phyloP scores from a whole-genome alignment of 768 basidiomycete species.

The Boletus patriciae region DNA sequence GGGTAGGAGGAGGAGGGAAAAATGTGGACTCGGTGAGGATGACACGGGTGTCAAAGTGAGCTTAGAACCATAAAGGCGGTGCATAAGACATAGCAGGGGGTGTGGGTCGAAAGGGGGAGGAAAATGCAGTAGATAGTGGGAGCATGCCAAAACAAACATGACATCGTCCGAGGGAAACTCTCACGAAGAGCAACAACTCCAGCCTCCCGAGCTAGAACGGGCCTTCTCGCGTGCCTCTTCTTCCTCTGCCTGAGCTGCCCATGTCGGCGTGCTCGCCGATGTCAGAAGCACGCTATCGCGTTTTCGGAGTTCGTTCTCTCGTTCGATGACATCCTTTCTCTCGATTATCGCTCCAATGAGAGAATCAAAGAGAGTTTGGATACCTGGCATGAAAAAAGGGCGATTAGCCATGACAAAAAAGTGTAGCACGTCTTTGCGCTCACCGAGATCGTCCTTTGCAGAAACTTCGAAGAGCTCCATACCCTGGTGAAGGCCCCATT shows the following conservation, averaged over 20 bases:
- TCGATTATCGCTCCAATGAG: constrained; percentile 79
- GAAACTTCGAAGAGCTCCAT: constrained; percentile 92
- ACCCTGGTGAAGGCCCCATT: constrained; percentile 78
- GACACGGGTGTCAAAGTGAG: constrained; percentile 24
- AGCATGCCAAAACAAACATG: constrained; percentile 22
- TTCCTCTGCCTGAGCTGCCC: constrained; percentile 79
- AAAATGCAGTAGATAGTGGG: constrained; percentile 18
- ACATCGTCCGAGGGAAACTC: constrained; percentile 11
- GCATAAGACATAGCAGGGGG: constrained; percentile 33
- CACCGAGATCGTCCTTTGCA: constrained; percentile 84
- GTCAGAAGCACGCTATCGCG: constrained; percentile 83
- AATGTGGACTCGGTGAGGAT: constrained; percentile 11
- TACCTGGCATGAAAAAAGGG: constrained; percentile 49
- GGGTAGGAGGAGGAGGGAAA: constrained; percentile 20
- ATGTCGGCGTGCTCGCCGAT: constrained; percentile 60
- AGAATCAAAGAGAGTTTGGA: constrained; percentile 75
- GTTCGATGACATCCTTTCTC: constrained; percentile 76
- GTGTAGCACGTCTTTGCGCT: background rate
- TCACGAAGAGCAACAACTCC: constrained; percentile 68
- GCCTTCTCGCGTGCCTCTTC: constrained; percentile 67
- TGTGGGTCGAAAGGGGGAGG: constrained; percentile 14
- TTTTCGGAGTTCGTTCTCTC: constrained; percentile 75
- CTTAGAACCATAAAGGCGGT: constrained; percentile 23
- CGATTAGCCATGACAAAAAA: constrained; percentile 15
- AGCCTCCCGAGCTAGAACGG: constrained; percentile 46